Evolutionary conservation across 208 protist genomes (phyloP).

Genomic region (Wallacemonas rigidus): DNA sequence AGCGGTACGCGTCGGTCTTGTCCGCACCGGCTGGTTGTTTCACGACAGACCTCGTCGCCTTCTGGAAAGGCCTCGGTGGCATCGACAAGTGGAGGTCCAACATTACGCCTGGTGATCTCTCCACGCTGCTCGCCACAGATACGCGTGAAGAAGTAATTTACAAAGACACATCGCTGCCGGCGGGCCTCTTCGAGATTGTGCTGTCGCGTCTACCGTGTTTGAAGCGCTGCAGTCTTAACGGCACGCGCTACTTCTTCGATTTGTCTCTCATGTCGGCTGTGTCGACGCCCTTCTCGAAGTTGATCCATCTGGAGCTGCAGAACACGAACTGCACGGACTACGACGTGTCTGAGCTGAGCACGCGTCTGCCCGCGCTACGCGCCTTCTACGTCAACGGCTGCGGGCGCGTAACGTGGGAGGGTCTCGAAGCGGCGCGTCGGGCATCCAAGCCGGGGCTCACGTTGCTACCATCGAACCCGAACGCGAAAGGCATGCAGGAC

Average conservation of each 20-base stretch:
- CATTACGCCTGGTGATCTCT: not conserved
- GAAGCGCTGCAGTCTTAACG: conserved; percentile 14
- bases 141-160: conserved; percentile 6
- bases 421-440: conserved; percentile 3
- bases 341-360: conserved; percentile 4
- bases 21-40: not conserved
- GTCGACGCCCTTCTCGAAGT: not conserved
- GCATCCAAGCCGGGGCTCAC: not conserved
- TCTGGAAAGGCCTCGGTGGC: conserved; percentile 8
- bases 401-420: conserved; percentile 9
- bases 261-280: not conserved
- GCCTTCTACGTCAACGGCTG: conserved; percentile 13
- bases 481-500: conserved; percentile 7
- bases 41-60: not conserved
- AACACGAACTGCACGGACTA: conserved; percentile 16
- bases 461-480: conserved; percentile 2
- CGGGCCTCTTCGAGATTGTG: conserved; percentile 1
- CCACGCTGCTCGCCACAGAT: not conserved
- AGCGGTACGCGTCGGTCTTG: conserved; percentile 1
- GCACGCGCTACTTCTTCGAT: conserved; percentile 12
- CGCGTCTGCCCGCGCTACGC: not conserved
- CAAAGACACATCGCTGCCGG: conserved; percentile 10
- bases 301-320: conserved; percentile 6
- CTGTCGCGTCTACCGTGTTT: conserved; percentile 2
- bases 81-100: not conserved